Conservation (phyloP, 306 rosid species). For the Vigna nakashimae region DNA sequence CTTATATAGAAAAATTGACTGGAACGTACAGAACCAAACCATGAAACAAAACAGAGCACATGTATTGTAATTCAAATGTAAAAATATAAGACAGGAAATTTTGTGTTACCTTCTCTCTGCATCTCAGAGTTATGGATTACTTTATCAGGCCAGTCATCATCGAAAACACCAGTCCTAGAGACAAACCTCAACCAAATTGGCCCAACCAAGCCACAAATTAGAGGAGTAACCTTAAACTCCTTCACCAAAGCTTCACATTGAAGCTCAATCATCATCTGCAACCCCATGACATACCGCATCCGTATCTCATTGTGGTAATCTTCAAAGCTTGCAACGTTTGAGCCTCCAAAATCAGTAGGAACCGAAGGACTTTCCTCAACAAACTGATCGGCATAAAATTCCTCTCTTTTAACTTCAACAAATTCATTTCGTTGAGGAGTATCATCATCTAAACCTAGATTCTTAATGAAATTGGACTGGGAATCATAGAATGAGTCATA, state of each 20-base stretch:
- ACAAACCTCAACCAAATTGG: constrained; percentile 84
- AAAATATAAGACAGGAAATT: constrained; percentile 11
- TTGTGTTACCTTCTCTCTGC: constrained; percentile 56
- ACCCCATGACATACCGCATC: constrained; percentile 73
- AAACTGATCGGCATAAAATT: not conserved
- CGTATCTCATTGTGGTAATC: constrained; percentile 68
- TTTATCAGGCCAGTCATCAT: constrained; percentile 68
- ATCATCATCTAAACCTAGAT: constrained; percentile 51
- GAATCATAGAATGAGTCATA: constrained; percentile 46
- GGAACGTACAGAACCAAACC: not conserved
- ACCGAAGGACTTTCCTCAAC: constrained; percentile 53
- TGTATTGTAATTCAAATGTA: constrained; percentile 15
- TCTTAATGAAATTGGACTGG: constrained; percentile 51
- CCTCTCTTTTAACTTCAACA: constrained; percentile 40
- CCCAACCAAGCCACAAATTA: constrained; percentile 81
- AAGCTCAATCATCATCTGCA: constrained; percentile 81
- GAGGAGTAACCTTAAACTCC: constrained; percentile 77
- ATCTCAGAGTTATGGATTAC: constrained; percentile 65
- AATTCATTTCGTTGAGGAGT: not conserved
- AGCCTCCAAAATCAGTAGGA: constrained; percentile 64
- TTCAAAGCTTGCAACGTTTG: constrained; percentile 44
- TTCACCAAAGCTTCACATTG: constrained; percentile 82
- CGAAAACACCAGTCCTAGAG: constrained; percentile 66
- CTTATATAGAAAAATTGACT: constrained; percentile 7
- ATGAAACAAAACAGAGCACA: constrained; percentile 16